Conservation (phyloP, 2,329 filamentous ascomycete species). For the Trematosphaeria pertusa region DNA sequence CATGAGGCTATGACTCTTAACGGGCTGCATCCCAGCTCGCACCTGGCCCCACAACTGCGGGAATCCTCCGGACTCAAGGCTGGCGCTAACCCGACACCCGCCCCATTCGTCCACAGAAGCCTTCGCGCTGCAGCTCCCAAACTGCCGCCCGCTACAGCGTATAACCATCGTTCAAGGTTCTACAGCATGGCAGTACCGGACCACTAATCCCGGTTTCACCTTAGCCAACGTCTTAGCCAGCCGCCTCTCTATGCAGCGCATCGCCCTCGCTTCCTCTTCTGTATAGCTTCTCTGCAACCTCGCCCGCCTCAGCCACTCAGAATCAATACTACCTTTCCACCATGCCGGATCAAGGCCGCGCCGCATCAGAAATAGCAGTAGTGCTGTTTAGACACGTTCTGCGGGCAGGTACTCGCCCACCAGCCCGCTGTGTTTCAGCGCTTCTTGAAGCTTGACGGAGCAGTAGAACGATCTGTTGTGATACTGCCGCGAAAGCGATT, state of each 20-base stretch:
- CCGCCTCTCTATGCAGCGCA: constrained; percentile 45
- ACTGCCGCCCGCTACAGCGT: constrained; percentile 38
- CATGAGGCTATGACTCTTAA: constrained; percentile 40
- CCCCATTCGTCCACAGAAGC: constrained; percentile 34
- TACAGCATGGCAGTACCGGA: constrained; percentile 27
- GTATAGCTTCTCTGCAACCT: constrained; percentile 31
- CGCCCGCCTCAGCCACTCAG: constrained; percentile 35
- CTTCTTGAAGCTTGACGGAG: constrained; percentile 34
- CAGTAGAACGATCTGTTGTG: constrained; percentile 32
- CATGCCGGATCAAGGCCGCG: constrained; percentile 25
- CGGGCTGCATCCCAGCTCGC: constrained; percentile 19
- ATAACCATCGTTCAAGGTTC: constrained; percentile 12
- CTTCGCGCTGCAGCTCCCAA: constrained; percentile 34
- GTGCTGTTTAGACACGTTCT: constrained; percentile 33
- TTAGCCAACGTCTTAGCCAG: too few relatives aligned
- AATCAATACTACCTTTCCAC: constrained; percentile 18
- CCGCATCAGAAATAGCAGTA: constrained; percentile 32
- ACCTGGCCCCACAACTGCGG: constrained; percentile 16
- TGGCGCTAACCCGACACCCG: constrained; percentile 41
- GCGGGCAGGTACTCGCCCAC: constrained; percentile 40
- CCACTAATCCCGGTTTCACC: constrained; percentile 44
- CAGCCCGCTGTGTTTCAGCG: constrained; percentile 45
- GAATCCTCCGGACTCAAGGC: constrained; percentile 22
- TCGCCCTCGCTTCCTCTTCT: constrained; percentile 33
- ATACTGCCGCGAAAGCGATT: constrained; percentile 42